Evolutionary conservation across 495 filamentous ascomycete species (phyloP), one percentile per base, ranked within the genome.

Genomic region (Penicillium riverlandense): DNA sequence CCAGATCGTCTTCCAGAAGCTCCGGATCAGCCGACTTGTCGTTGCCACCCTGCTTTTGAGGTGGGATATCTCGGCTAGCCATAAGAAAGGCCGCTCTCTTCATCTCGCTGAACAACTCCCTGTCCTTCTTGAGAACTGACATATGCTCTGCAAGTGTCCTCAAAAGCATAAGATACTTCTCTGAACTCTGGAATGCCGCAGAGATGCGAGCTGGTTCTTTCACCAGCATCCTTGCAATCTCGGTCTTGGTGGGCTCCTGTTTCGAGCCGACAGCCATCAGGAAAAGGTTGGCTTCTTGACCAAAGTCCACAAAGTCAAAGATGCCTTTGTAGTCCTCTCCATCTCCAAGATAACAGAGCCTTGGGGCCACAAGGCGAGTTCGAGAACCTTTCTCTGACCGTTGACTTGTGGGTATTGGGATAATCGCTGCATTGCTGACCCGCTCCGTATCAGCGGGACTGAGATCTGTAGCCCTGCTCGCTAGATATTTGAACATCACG

Each of bases 291-390:
- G 88, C 91, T 54, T 90, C 80, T 40, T 74, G 61, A 4, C 90
- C 89, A 65, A 96, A 96, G 59, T 96, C 85, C 4, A 97, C 88
- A 64, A 95, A 99, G 59, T 96, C 90, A 50, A 97, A 95, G 12
- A 99, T 89, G 27, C 92, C 87, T 32, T 77, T 82, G 52, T 90
- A 97, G 14, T 80, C 69, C 44, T 83, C 83, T 16, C 75, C 77
- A 15, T 86, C 83, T 15, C 84, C 83, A 7, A 98, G 72, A 63
- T 92, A 96, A 54, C 84, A 89, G 29, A 77, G 63, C 22, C 66
- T 72, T 2, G 90, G 91, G 27, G 75, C 70, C 30, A 88, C 60
- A 44, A 73, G 66, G 31, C 69, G 73, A 22, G 70, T 44, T 15
- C 33, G 49, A 40, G 58, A 40, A 0, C 50, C 53, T 28, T 70